Percentiles rank a stretch among this genome's conserved stretches.
These are phyloP conservation scores for Podila epicladia DNA, from an alignment of 192 early-diverging fungal species.

Conservation along the genomic window DNA sequence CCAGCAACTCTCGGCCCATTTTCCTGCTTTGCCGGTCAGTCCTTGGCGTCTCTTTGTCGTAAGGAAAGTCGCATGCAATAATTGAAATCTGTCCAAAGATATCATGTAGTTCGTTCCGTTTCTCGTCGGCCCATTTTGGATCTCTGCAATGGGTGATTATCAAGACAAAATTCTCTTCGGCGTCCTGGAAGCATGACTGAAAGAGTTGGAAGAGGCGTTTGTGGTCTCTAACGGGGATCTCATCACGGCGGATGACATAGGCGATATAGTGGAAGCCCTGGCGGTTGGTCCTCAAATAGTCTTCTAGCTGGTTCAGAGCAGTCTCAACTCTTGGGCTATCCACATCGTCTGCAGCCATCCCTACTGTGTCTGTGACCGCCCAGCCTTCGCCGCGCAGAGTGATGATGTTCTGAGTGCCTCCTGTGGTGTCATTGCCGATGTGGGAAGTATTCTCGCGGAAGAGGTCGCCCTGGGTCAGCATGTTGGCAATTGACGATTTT, in stretches of 20 bases:
- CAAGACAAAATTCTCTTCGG: background rate
- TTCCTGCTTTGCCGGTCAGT: background rate
- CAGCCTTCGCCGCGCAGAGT: background rate
- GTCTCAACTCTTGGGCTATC: background rate
- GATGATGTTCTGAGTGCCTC: background rate
- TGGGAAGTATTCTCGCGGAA: background rate
- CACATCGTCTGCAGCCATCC: background rate
- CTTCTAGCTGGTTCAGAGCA: background rate
- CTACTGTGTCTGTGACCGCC: background rate
- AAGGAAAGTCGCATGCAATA: background rate
- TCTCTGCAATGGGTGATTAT: background rate
- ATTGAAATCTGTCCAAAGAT: background rate
- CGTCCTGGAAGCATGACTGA: background rate
- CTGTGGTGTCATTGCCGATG: background rate
- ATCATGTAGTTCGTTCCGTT: background rate
- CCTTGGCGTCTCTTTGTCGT: background rate
- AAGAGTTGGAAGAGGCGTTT: background rate
- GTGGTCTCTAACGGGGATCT: background rate
- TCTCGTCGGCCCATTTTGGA: background rate
- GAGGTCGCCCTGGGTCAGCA: slow-evolving; percentile 1
- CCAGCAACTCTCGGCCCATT: background rate
- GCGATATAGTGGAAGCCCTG: slow-evolving; percentile 3
- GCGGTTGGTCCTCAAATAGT: background rate
- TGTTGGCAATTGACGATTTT: background rate
- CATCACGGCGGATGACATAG: background rate